Base-by-base conservation (phyloP, 176 grass and related monocot genomes). In the Dactylis glomerata region DNA sequence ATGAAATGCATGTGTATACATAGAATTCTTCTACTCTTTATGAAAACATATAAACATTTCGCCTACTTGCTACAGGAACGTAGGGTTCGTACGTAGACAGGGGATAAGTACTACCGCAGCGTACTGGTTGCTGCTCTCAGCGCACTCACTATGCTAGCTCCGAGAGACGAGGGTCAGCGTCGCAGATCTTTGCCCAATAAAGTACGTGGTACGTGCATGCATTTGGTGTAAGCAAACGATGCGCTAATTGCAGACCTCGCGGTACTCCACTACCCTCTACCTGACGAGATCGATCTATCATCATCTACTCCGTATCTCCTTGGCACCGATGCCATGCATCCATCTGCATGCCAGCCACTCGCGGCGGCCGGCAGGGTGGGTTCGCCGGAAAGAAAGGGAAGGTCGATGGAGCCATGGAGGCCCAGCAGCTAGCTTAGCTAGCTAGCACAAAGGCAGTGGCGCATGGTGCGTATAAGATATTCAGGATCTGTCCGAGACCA, bases 401-500 rank as follows among this genome's bases (percentile, higher is more conserved):
- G 30, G 12, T 1, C 32, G 20, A 17, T 15, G 5, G 34, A 36
- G 8, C 28, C 20, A n/a, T n/a, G n/a, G n/a, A 40, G 23, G 46
- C 64, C 30, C 26, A 16, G 58, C 58, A 30, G 58, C 41, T 10
- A n/a, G n/a, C n/a, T 36, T 5, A 36, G 34, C 34, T 36, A n/a
- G 34, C 34, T 36, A 36, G 34, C 51, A n/a, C 34, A 56, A 30
- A 62, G 58, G 58, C 12, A 90, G 72, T 81, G 46, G 28, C 22
- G 12, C 27, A 40, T 77, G 74, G 38, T 28, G 17, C 28, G 75
- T 54, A 69, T 80, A 87, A 90, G 80, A 87, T 90, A 90, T 90
- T 61, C 89, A 80, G 84, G 84, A 90, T 90, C 75, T 82, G 40
- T 14, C 40, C 23, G 75, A 87, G 84, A 87, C 57, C 84, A 90